Percentiles rank a stretch among this genome's conserved stretches.
Evolutionary conservation across 345 rosid genomes (phyloP).

Genomic region (Kandelia obovata): DNA sequence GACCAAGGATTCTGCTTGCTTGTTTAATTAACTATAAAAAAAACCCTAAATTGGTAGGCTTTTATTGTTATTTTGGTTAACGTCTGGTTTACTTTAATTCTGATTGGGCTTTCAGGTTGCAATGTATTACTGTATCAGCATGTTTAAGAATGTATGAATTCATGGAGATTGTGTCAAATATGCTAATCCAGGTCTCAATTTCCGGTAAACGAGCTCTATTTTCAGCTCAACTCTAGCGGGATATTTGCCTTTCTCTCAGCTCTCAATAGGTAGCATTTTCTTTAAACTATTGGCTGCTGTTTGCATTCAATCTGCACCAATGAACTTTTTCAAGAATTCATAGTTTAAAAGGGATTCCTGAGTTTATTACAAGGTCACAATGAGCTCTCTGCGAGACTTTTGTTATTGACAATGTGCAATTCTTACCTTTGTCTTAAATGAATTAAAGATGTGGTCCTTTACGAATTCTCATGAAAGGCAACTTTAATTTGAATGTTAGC

Average conservation of each 20-base stretch:
- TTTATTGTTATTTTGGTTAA: not conserved
- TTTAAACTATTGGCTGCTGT: not conserved
- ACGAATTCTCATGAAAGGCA: conserved; percentile 11
- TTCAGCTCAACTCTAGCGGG: not conserved
- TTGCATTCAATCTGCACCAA: not conserved
- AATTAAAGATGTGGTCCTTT: conserved; percentile 17
- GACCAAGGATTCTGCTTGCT: conserved; percentile 2
- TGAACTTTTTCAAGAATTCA: not conserved
- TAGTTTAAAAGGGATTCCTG: not conserved
- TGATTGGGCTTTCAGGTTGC: not conserved
- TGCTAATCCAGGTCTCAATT: conserved; percentile 3
- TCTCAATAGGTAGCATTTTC: not conserved
- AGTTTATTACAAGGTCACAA: not conserved
- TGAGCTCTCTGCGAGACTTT: not conserved
- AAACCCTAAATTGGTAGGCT: conserved; percentile 39
- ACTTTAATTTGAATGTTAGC: conserved; percentile 4
- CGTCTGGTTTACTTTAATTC: not conserved
- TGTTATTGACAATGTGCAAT: not conserved
- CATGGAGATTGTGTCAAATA: conserved; percentile 19
- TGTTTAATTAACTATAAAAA: not conserved
- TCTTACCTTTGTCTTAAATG: not conserved
- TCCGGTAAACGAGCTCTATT: not conserved
- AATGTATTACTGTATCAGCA: conserved; percentile 14
- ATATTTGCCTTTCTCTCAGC: not conserved
- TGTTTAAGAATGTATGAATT: conserved; percentile 29